These are phyloP conservation scores for Phaeodactylum tricornutum DNA, from an alignment of 108 stramenopile species.

Conservation along the genomic window DNA sequence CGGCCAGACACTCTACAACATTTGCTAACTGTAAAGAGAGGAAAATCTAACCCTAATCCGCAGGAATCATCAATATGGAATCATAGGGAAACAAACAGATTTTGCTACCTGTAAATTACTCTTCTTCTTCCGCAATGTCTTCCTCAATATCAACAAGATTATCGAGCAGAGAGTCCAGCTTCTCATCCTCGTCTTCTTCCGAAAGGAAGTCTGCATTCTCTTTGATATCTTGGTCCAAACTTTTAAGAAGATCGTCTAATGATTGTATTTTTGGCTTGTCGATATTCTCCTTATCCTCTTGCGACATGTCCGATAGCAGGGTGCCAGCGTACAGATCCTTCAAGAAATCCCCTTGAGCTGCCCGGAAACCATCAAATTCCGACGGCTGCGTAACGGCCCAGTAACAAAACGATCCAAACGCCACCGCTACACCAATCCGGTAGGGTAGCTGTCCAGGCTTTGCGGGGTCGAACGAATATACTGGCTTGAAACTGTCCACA, in stretches of 20 bases:
- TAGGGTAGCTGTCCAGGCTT: constrained; percentile 85
- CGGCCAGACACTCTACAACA: not conserved
- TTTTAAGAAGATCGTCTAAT: constrained; percentile 90
- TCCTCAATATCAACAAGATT: constrained; percentile 70
- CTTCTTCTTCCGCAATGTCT: constrained; percentile 43
- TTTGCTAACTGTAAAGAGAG: not conserved
- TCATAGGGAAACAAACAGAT: not conserved
- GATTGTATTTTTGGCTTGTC: constrained; percentile 94
- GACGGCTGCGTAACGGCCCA: constrained; percentile 99
- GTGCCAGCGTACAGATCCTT: constrained; percentile 98
- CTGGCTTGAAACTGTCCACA: constrained; percentile 92
- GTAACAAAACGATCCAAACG: constrained; percentile 89
- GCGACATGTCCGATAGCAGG: constrained; percentile 90
- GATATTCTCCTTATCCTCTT: constrained; percentile 93
- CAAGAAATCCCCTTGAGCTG: constrained; percentile 95
- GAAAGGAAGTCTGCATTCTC: constrained; percentile 66
- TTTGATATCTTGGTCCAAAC: constrained; percentile 58
- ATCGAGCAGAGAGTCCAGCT: constrained; percentile 59
- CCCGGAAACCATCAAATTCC: constrained; percentile 96
- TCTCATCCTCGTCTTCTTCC: constrained; percentile 65
- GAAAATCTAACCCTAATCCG: not conserved
- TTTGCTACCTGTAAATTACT: too few species aligned
- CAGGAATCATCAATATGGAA: not conserved
- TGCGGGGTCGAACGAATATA: constrained; percentile 77
- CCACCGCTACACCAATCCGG: constrained; percentile 82